Conservation (phyloP, 805 yeast genomes). For the Jamesozyma piceae region DNA sequence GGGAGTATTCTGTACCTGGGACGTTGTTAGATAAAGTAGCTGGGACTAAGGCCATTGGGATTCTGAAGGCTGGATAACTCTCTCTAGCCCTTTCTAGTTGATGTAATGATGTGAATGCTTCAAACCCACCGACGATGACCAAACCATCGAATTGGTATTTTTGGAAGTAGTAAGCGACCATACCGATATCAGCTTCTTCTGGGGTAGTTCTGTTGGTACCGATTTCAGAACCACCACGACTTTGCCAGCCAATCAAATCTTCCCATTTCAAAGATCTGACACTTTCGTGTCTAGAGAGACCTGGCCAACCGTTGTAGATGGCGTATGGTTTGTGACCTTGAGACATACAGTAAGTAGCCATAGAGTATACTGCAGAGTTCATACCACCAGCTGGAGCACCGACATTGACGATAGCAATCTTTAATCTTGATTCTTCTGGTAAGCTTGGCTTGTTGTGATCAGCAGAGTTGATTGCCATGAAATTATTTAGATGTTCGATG, state of each 20-base stretch:
- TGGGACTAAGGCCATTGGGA: constrained; percentile 71
- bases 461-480: constrained; percentile 57
- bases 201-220: constrained; percentile 75
- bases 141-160: constrained; percentile 62
- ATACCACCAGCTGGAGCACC: constrained; percentile 79
- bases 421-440: constrained; percentile 44
- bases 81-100: constrained; percentile 52
- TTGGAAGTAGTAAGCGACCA: constrained; percentile 63
- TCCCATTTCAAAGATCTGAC: constrained; percentile 56
- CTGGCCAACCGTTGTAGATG: constrained; percentile 66
- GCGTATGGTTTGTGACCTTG: constrained; percentile 66
- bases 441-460: constrained; percentile 55
- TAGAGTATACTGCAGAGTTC: constrained; percentile 69
- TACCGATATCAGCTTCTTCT: constrained; percentile 54
- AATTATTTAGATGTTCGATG: constrained; percentile 53
- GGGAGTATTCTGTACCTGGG: constrained; percentile 72
- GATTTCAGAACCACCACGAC: constrained; percentile 69
- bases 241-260: constrained; percentile 64
- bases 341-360: constrained; percentile 65
- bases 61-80: constrained; percentile 60
- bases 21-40: constrained; percentile 75
- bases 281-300: constrained; percentile 54
- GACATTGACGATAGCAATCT: constrained; percentile 61
- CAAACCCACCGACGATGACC: constrained; percentile 73
- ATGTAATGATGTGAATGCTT: constrained; percentile 63